Base-by-base conservation (phyloP, 345 rosid species). In the Angophora floribunda region DNA sequence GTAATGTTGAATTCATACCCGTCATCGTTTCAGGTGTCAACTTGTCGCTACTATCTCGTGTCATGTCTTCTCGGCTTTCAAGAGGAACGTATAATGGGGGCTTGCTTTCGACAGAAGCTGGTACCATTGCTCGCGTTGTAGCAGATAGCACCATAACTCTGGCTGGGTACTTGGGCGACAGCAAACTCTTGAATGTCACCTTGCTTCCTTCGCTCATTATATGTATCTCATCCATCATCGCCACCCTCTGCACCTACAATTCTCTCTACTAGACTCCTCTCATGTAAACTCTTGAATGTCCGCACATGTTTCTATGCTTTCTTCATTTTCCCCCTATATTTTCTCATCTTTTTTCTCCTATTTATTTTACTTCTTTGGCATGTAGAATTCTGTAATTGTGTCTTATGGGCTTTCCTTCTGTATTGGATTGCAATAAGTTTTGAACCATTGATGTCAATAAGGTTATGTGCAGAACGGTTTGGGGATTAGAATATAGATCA, bases 71-170 rank as follows among this genome's bases (percentile, higher is more conserved):
- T 32, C 93, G 99, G 92, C 97, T 97, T 61, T 95, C 99, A 2
- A 95, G 96, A 4, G 99, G 99, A 91, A 98, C 99, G 32, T 98
- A 95, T 94, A 98, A 98, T 53, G 99, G 99, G 1, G 99, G 99
- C 30, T 89, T 98, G 59, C 94, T 98, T 4, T 98, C 99, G 2
- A 98, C 99, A 9, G 99, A 98, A 93, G 99, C 99, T 3, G 99
- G 99, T 55, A 98, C 99, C 0, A 91, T 97, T 65, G 99, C 99
- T 84, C 93, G 99, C n/a, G 99, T 97, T 13, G 94, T 98, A 51
- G 99, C 99, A 7, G 99, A 98, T 88, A 98, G 59, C 53, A 98
- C 99, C 22, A 98, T 98, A 67, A 98, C 99, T 4, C 63, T 98
- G 89, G 99, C 97, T 26, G 99, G 99, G 19, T 97, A 90, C 92